Conservation (phyloP, 2,329 filamentous ascomycete genomes). For the Colletotrichum phormii region DNA sequence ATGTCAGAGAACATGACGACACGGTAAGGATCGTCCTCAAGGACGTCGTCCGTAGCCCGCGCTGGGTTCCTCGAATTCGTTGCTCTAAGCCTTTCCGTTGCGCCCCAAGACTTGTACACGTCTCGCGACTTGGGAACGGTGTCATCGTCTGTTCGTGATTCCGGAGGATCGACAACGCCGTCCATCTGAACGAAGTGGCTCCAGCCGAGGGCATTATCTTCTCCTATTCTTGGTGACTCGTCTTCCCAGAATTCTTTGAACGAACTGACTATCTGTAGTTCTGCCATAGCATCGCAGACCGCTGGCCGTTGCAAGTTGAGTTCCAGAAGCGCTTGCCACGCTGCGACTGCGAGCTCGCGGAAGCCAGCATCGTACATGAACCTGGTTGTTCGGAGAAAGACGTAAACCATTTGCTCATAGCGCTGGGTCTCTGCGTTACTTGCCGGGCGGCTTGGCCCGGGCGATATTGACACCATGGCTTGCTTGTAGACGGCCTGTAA, state of each 20-base stretch:
- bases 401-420: constrained; percentile 68
- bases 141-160: constrained; percentile 45
- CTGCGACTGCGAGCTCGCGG: constrained; percentile 78
- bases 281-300: constrained; percentile 38
- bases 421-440: constrained; percentile 17
- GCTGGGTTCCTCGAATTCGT: constrained; percentile 70
- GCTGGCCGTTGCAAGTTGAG: constrained; percentile 71
- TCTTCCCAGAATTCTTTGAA: constrained; percentile 90
- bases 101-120: constrained; percentile 63
- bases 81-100: constrained; percentile 64
- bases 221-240: constrained; percentile 83
- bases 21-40: constrained; percentile 84
- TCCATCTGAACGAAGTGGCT: constrained; percentile 55
- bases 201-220: constrained; percentile 80
- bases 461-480: constrained; percentile 18
- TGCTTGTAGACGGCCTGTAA: constrained; percentile 38
- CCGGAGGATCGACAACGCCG: constrained; percentile 54
- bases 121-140: constrained; percentile 49
- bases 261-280: constrained; percentile 41
- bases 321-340: constrained; percentile 88
- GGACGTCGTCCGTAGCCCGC: constrained; percentile 78
- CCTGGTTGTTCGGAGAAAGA: constrained; percentile 79
- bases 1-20: constrained; percentile 86
- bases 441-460: constrained; percentile 7
- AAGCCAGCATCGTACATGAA: constrained; percentile 84